Conservation (phyloP, 2,329 filamentous ascomycete genomes). For the Aspergillus alliaceus region DNA sequence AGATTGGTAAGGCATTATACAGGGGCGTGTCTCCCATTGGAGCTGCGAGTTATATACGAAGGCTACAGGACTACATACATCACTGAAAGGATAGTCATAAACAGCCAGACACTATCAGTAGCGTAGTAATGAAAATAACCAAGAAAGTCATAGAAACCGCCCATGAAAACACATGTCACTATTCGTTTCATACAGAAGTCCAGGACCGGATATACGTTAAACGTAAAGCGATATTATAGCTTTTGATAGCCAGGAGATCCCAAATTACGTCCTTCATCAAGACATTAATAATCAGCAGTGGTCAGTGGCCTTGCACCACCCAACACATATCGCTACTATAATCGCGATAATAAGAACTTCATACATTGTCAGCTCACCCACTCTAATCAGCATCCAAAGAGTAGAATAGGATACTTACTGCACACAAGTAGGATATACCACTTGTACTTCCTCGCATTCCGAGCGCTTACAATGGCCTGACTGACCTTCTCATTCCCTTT, state of each 20-base stretch:
- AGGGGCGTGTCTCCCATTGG: too few relatives aligned
- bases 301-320: conserved; percentile 5
- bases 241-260: not conserved
- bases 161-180: not conserved
- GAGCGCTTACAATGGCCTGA: conserved; percentile 6
- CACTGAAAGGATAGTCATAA: too few relatives aligned
- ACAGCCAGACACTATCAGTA: too few relatives aligned
- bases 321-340: conserved; percentile 7
- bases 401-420: conserved; percentile 4
- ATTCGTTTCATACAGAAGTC: not conserved
- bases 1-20: too few relatives aligned
- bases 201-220: not conserved
- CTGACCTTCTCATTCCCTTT: not conserved
- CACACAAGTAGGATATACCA: conserved; percentile 13
- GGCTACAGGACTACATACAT: too few relatives aligned
- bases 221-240: not conserved
- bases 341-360: conserved; percentile 12
- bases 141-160: not conserved
- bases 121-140: too few relatives aligned
- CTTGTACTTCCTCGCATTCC: conserved; percentile 13
- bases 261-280: not conserved
- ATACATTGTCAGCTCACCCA: not conserved
- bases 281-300: not conserved
- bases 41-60: too few relatives aligned
- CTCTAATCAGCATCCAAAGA: not conserved